These are phyloP conservation scores for Cucurbitaria berberidis DNA, from an alignment of 2,329 filamentous ascomycete genomes.

Conservation along the genomic window DNA sequence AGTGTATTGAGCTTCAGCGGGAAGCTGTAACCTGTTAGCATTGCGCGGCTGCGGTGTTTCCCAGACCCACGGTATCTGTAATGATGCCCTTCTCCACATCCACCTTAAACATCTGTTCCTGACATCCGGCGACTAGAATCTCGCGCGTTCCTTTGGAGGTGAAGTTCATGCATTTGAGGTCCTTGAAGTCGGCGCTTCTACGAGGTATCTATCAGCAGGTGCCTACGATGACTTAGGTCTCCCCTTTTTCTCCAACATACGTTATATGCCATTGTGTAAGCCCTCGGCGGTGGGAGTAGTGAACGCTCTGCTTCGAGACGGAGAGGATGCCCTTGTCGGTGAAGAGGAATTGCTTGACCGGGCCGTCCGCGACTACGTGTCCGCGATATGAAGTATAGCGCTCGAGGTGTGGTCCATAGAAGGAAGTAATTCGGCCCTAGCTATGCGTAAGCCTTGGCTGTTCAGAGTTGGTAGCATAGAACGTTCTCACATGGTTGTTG, in stretches of 20 bases:
- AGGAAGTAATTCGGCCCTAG: conserved; percentile 87
- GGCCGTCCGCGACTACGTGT: conserved; percentile 73
- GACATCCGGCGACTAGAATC: conserved; percentile 85
- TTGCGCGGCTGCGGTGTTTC: not conserved
- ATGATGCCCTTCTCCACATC: conserved; percentile 64
- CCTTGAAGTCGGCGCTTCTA: conserved; percentile 77
- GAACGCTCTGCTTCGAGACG: conserved; percentile 81
- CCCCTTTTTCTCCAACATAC: conserved; percentile 54
- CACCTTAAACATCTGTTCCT: conserved; percentile 81
- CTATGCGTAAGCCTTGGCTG: conserved; percentile 12
- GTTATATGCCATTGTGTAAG: conserved; percentile 86
- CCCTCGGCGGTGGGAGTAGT: conserved; percentile 85
- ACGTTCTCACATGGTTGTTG: conserved; percentile 77
- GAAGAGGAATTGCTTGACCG: conserved; percentile 86
- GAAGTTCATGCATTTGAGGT: conserved; percentile 94
- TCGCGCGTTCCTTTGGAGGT: conserved; percentile 83
- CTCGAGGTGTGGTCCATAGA: conserved; percentile 83
- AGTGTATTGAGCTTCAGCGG: conserved; percentile 78
- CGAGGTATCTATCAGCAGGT: conserved; percentile 24
- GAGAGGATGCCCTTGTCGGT: conserved; percentile 89
- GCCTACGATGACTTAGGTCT: not conserved
- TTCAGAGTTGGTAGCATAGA: conserved; percentile 1
- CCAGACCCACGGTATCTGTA: conserved; percentile 47
- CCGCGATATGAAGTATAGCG: conserved; percentile 90
- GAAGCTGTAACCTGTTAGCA: conserved; percentile 57